phyloP scores from a whole-genome alignment of 2,329 filamentous ascomycete genomes.

The Rutstroemia sp. region DNA sequence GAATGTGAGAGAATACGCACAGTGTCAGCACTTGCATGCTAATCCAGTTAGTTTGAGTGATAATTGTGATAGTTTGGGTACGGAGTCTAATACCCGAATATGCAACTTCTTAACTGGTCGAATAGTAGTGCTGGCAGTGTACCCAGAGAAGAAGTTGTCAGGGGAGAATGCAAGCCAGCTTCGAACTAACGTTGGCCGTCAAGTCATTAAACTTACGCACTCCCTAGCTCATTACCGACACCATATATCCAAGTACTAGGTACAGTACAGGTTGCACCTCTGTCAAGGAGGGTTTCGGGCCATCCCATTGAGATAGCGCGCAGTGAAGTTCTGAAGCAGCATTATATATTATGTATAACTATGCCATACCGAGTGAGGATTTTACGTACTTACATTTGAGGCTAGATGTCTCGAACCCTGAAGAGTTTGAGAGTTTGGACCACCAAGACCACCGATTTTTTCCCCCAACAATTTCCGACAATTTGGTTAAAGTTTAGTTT shows the following conservation, averaged over 20 bases:
- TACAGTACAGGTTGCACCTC: neutral
- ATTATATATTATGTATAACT: too few species aligned
- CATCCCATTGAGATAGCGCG: neutral
- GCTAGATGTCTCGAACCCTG: neutral
- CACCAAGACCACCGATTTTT: neutral
- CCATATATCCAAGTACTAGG: neutral
- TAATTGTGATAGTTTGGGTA: neutral
- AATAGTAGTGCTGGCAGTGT: neutral
- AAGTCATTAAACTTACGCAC: neutral
- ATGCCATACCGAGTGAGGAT: too few species aligned
- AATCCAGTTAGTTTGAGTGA: neutral
- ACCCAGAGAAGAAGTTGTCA: neutral
- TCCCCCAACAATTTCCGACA: constrained; percentile 5
- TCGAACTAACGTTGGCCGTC: neutral
- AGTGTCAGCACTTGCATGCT: constrained; percentile 7
- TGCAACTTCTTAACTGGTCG: neutral
- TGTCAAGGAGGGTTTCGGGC: neutral
- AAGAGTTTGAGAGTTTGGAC: neutral
- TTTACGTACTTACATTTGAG: neutral
- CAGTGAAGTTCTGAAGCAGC: neutral
- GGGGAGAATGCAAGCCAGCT: neutral
- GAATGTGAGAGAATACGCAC: neutral
- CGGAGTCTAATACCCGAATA: neutral
- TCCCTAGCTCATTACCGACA: neutral
- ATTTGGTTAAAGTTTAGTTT: constrained; percentile 10